Conservation (phyloP, 805 yeast genomes). For the Blastobotrys peoriensis region DNA sequence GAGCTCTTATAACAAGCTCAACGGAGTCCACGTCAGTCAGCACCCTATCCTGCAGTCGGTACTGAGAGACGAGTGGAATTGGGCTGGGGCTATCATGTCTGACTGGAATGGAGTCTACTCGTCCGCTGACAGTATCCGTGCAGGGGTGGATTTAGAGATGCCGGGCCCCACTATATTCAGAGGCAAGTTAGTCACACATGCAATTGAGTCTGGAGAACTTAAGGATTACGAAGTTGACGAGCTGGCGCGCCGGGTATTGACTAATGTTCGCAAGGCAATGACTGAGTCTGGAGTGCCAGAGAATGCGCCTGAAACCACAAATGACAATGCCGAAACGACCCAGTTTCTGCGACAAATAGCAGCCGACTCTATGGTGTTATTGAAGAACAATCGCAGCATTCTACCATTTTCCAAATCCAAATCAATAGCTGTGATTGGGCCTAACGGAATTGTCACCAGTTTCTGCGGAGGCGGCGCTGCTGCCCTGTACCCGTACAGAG, state of each 20-base stretch:
- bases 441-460: constrained; percentile 45
- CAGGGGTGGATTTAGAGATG: constrained; percentile 60
- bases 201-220: constrained; percentile 38
- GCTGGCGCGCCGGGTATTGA: constrained; percentile 42
- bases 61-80: constrained; percentile 49
- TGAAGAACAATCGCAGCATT: constrained; percentile 41
- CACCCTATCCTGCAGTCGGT: constrained; percentile 41
- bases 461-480: constrained; percentile 63
- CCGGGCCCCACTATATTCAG: constrained; percentile 55
- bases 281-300: constrained; percentile 39
- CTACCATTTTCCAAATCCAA: constrained; percentile 43
- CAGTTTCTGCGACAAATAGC: constrained; percentile 40
- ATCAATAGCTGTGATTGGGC: constrained; percentile 50
- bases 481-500: constrained; percentile 41
- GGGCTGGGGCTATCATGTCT: constrained; percentile 48
- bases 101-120: constrained; percentile 59
- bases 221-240: constrained; percentile 39
- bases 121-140: constrained; percentile 40
- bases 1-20: constrained; percentile 59
- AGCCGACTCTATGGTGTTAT: constrained; percentile 46
- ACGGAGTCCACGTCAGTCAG: constrained; percentile 53
- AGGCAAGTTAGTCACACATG: constrained; percentile 36
- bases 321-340: constrained; percentile 43
- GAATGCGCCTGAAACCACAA: constrained; percentile 35
- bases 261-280: constrained; percentile 42